These are phyloP conservation scores for Coniferiporia sulphurascens DNA, from an alignment of 1,284 basidiomycete species.

Conservation along the genomic window DNA sequence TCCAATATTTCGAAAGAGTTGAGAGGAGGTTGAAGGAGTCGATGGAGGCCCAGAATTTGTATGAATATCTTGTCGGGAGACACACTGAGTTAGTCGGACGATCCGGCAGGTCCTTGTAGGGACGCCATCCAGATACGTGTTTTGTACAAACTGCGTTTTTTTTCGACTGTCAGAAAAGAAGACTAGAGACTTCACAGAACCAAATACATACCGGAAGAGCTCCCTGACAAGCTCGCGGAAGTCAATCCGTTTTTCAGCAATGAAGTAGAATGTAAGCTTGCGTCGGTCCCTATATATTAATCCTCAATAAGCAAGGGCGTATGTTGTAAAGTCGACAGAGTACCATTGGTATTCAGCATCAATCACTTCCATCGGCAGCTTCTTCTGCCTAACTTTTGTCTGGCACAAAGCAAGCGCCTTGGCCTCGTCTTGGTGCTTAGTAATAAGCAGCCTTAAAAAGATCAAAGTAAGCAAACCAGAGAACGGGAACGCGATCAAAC, in stretches of 20 bases:
- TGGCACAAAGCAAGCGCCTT: constrained; percentile 91
- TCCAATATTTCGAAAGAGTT: neutral
- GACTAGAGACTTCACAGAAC: neutral
- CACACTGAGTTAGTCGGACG: constrained; percentile 19
- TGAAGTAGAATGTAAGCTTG: constrained; percentile 97
- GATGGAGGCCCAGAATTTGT: neutral
- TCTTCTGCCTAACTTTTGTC: constrained; percentile 87
- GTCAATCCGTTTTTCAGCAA: constrained; percentile 94
- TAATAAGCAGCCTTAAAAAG: constrained; percentile 54
- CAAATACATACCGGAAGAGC: constrained; percentile 65
- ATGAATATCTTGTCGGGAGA: neutral
- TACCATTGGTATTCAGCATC: constrained; percentile 98
- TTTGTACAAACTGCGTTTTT: constrained; percentile 60
- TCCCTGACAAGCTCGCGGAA: constrained; percentile 94
- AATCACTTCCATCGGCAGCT: constrained; percentile 96
- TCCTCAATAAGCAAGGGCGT: neutral
- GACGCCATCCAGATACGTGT: constrained; percentile 79
- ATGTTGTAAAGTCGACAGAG: neutral
- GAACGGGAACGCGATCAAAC: constrained; percentile 19
- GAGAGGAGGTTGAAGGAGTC: neutral
- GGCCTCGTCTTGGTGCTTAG: constrained; percentile 86
- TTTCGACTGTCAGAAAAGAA: neutral
- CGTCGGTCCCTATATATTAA: constrained; percentile 74
- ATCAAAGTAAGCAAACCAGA: constrained; percentile 6
- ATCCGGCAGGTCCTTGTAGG: constrained; percentile 32